Conservation (phyloP, 331 rosid species). For the Saraca asoca region DNA sequence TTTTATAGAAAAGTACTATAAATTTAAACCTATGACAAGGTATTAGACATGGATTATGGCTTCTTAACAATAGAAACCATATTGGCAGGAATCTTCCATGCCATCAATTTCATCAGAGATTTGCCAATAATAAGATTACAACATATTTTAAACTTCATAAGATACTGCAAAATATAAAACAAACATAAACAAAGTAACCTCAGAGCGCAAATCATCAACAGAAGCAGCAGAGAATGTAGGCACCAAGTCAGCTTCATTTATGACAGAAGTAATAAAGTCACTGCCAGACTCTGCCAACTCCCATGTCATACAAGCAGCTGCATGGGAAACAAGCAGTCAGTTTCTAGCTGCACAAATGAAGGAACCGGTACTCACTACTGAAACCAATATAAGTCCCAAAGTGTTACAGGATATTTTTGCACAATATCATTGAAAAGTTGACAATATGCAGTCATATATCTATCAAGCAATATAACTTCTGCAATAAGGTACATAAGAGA, state of each 20-base stretch:
- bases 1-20: too few relatives aligned
- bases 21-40: too few relatives aligned
- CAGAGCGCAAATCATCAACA: conserved; percentile 85
- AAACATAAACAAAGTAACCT: conserved; percentile 54
- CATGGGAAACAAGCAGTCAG: conserved; percentile 65
- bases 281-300: conserved; percentile 89
- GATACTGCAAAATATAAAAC: background rate
- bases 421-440: too few relatives aligned
- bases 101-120: too few relatives aligned
- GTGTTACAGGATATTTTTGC: too few relatives aligned
- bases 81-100: too few relatives aligned
- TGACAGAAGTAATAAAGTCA: conserved; percentile 74
- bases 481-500: conserved; percentile 9
- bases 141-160: too few relatives aligned
- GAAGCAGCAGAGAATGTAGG: conserved; percentile 97
- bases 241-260: conserved; percentile 95
- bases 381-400: too few relatives aligned
- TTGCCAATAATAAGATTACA: too few relatives aligned
- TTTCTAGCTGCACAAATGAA: conserved; percentile 27
- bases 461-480: conserved; percentile 8
- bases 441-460: conserved; percentile 4
- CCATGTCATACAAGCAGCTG: conserved; percentile 99
- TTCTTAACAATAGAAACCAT: too few relatives aligned
- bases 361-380: too few relatives aligned
- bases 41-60: too few relatives aligned